These are phyloP conservation scores for Boletus semigastroideus DNA, from an alignment of 1,284 basidiomycete genomes.

Conservation along the genomic window DNA sequence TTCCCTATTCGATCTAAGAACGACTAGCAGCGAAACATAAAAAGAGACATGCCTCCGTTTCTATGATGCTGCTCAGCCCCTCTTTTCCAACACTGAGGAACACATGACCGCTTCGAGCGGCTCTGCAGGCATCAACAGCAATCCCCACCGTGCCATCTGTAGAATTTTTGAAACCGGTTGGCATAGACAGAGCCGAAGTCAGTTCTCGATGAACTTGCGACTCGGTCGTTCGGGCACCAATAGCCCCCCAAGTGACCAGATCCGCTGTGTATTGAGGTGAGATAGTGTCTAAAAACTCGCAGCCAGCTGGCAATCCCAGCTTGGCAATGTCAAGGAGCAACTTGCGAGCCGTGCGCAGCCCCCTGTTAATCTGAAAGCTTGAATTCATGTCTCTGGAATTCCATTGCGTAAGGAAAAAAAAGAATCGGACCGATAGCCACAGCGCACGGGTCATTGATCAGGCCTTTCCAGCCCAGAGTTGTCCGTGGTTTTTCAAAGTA, in stretches of 20 bases:
- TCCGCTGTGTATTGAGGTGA: slow-evolving; percentile 96
- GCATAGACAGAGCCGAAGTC: slow-evolving; percentile 84
- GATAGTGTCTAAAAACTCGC: slow-evolving; percentile 88
- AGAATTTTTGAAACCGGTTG: slow-evolving; percentile 81
- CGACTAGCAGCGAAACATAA: neutral
- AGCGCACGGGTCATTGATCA: slow-evolving; percentile 85
- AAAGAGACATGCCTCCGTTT: slow-evolving; percentile 63
- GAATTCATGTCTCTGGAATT: slow-evolving; percentile 63
- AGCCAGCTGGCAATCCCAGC: slow-evolving; percentile 83
- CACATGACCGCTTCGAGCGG: slow-evolving; percentile 83
- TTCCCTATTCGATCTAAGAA: slow-evolving; percentile 54
- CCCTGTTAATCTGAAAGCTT: slow-evolving; percentile 94
- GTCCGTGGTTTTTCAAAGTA: slow-evolving; percentile 98
- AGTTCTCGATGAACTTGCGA: slow-evolving; percentile 94
- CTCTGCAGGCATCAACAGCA: slow-evolving; percentile 89
- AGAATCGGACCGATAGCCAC: neutral
- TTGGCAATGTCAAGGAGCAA: slow-evolving; percentile 87
- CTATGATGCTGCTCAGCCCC: slow-evolving; percentile 87
- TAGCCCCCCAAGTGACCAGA: slow-evolving; percentile 95
- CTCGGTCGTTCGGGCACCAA: slow-evolving; percentile 95
- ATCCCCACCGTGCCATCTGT: slow-evolving; percentile 79
- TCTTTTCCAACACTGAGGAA: slow-evolving; percentile 95
- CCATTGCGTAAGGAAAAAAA: neutral
- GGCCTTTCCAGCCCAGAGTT: slow-evolving; percentile 97
- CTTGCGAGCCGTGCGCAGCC: slow-evolving; percentile 87